phyloP scores from a whole-genome alignment of 1,139 yeast species.

The Lodderomyces parapsilosis region DNA sequence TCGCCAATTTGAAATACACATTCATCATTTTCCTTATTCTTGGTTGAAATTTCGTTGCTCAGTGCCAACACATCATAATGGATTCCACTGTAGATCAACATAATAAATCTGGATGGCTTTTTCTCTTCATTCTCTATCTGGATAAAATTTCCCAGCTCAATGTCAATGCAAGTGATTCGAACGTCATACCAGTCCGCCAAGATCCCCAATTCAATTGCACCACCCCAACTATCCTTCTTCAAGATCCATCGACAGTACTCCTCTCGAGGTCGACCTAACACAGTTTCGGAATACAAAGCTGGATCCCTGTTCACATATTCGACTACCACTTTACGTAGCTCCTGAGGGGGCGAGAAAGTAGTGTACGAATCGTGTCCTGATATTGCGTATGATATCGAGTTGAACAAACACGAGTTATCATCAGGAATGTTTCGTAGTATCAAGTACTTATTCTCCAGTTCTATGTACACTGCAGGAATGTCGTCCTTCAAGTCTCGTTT shows the following conservation, averaged over 20 bases:
- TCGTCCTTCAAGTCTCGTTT: slow-evolving; percentile 15
- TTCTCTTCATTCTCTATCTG: slow-evolving; percentile 40
- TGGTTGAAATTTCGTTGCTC: slow-evolving; percentile 26
- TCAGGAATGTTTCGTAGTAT: slow-evolving; percentile 66
- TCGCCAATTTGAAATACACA: slow-evolving; percentile 37
- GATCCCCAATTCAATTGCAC: slow-evolving; percentile 76
- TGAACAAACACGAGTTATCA: slow-evolving; percentile 79
- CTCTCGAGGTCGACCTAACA: slow-evolving; percentile 52
- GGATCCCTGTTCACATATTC: slow-evolving; percentile 45
- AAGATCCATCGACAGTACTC: slow-evolving; percentile 65
- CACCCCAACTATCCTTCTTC: slow-evolving; percentile 74
- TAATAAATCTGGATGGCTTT: slow-evolving; percentile 38
- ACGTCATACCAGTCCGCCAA: slow-evolving; percentile 54
- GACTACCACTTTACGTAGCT: slow-evolving; percentile 49
- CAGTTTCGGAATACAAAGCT: slow-evolving; percentile 50
- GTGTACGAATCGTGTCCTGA: slow-evolving; percentile 25
- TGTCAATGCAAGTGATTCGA: slow-evolving; percentile 63
- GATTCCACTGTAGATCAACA: slow-evolving; percentile 67
- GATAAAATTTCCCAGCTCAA: slow-evolving; percentile 62
- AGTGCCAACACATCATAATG: slow-evolving; percentile 69
- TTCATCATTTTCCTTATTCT: slow-evolving; percentile 29
- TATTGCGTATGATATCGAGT: slow-evolving; percentile 60
- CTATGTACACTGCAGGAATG: slow-evolving; percentile 29
- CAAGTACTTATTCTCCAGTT: slow-evolving; percentile 24
- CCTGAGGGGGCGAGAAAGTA: slow-evolving; percentile 29